Evolutionary conservation across 2,329 filamentous ascomycete species (phyloP).

Genomic region (Cytospora chrysosperma): DNA sequence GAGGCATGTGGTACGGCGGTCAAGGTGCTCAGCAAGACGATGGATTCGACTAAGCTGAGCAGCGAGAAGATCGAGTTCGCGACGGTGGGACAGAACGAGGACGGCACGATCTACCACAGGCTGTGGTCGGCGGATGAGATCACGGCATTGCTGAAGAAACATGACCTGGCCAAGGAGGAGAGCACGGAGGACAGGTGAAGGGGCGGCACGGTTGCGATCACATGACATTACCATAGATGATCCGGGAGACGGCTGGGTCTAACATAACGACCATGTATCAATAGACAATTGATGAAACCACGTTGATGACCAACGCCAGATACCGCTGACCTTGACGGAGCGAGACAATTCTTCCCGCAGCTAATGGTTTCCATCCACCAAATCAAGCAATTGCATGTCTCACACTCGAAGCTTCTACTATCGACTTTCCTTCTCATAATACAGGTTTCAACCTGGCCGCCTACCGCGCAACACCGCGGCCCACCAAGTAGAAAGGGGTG

Average conservation of each 20-base stretch:
- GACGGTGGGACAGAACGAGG: constrained; percentile 91
- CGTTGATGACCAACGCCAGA: constrained; percentile 2
- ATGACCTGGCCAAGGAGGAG: constrained; percentile 88
- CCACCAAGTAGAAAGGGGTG: neutral
- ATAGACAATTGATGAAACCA: constrained; percentile 27
- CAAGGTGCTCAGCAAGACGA: constrained; percentile 99
- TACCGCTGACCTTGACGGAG: neutral
- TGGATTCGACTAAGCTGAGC: constrained; percentile 98
- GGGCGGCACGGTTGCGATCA: neutral
- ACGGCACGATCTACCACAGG: constrained; percentile 97
- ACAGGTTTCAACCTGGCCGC: neutral
- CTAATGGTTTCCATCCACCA: neutral
- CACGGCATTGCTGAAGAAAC: constrained; percentile 87
- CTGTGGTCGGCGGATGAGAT: constrained; percentile 98
- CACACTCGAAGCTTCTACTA: neutral
- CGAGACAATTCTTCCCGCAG: neutral
- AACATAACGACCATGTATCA: constrained; percentile 31
- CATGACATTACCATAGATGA: constrained; percentile 16
- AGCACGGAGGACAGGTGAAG: constrained; percentile 63
- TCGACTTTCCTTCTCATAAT: neutral
- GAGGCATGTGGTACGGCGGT: constrained; percentile 97
- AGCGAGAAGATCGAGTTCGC: constrained; percentile 99
- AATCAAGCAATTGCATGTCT: neutral
- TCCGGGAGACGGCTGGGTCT: neutral
- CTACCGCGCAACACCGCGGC: neutral